These are phyloP conservation scores for Lodderomyces parapsilosis DNA, from an alignment of 1,139 yeast species.

Conservation along the genomic window DNA sequence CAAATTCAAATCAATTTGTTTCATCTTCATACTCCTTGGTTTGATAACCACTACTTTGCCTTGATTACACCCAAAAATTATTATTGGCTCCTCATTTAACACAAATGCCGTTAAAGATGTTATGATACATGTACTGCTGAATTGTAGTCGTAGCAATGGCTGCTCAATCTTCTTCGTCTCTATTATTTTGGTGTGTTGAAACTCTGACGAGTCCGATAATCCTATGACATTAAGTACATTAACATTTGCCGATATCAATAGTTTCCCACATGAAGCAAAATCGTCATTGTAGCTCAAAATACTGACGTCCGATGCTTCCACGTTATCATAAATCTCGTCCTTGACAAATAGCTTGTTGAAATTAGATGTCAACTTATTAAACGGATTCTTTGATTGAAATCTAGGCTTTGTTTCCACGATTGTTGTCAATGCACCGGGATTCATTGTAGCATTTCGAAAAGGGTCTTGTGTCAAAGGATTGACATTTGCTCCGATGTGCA, in stretches of 20 bases:
- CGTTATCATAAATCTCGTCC: slow-evolving; percentile 4
- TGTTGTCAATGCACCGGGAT: slow-evolving; percentile 52
- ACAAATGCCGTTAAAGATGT: slow-evolving; percentile 32
- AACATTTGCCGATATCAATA: slow-evolving; percentile 35
- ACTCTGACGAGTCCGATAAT: slow-evolving; percentile 25
- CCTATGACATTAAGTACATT: slow-evolving; percentile 39
- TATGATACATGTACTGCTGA: slow-evolving; percentile 25
- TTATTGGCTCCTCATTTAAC: slow-evolving; percentile 22
- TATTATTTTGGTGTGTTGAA: slow-evolving; percentile 13
- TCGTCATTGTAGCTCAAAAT: slow-evolving; percentile 7
- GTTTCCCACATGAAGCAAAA: slow-evolving; percentile 13
- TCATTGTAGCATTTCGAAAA: slow-evolving; percentile 49
- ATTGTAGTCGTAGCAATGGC: slow-evolving; percentile 35
- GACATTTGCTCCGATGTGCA: slow-evolving; percentile 56
- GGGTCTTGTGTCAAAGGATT: slow-evolving; percentile 56
- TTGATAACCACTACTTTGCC: slow-evolving; percentile 36
- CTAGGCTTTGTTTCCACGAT: slow-evolving; percentile 19
- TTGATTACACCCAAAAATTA: slow-evolving; percentile 36
- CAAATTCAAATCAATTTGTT: slow-evolving; percentile 25
- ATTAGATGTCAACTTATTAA: slow-evolving; percentile 33
- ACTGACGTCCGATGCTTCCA: slow-evolving; percentile 3
- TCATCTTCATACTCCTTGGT: slow-evolving; percentile 26
- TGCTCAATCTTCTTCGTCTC: slow-evolving; percentile 23
- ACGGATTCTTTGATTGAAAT: slow-evolving; percentile 12
- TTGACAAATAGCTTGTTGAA: slow-evolving; percentile 30